A percentile compares a stretch with the other conserved stretches of the same genome.
Conservation (phyloP, 2,329 filamentous ascomycete genomes). For the Plectosphaerella plurivora region DNA sequence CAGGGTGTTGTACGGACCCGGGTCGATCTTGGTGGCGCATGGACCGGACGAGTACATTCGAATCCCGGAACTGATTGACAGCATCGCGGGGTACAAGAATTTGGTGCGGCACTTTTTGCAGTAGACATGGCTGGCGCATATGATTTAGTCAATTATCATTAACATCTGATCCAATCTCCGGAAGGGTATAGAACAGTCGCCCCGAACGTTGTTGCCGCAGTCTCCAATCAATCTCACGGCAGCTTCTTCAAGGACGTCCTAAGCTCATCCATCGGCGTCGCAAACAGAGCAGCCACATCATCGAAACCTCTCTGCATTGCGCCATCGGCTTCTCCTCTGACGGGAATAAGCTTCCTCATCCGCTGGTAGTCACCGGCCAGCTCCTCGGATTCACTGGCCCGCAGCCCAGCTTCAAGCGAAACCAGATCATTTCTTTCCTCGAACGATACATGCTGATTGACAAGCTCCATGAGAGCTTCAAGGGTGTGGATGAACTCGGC, state of each 20-base stretch:
- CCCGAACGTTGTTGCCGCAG: too few species aligned
- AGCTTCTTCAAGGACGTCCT: too few species aligned
- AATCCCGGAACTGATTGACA: slow-evolving; percentile 28
- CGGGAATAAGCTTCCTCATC: slow-evolving; percentile 50
- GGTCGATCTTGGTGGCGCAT: slow-evolving; percentile 31
- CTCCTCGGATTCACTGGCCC: slow-evolving; percentile 22
- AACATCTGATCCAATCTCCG: too few species aligned
- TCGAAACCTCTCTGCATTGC: too few species aligned
- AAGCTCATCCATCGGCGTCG: too few species aligned
- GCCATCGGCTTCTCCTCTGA: slow-evolving; percentile 39
- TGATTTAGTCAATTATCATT: too few species aligned
- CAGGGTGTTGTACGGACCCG: slow-evolving; percentile 33
- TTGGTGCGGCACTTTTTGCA: slow-evolving; percentile 9
- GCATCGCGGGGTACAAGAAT: slow-evolving; percentile 30
- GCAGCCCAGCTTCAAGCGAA: slow-evolving; percentile 37
- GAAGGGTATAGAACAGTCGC: too few species aligned
- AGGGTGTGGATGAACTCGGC: slow-evolving; percentile 37
- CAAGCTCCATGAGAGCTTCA: slow-evolving; percentile 34
- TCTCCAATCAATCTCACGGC: too few species aligned
- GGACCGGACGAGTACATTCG: slow-evolving; percentile 29
- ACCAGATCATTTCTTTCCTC: slow-evolving; percentile 46
- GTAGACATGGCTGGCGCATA: slow-evolving; percentile 14
- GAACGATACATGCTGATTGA: slow-evolving; percentile 41
- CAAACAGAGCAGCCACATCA: too few species aligned
- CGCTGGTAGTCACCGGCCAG: slow-evolving; percentile 40